Conservation (phyloP, 345 rosid species). For the Dimocarpus longan region DNA sequence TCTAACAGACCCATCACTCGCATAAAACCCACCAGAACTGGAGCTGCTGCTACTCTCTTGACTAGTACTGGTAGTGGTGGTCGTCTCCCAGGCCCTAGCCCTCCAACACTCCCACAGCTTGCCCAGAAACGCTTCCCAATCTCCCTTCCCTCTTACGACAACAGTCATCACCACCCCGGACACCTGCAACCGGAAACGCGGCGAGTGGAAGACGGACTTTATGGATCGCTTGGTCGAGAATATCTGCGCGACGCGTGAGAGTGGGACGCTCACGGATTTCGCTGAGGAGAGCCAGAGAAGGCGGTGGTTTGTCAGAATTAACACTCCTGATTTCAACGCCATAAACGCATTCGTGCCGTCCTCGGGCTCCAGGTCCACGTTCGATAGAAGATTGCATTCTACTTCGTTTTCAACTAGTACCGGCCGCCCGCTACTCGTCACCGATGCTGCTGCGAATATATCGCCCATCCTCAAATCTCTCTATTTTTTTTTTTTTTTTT, state of each 20-base stretch:
- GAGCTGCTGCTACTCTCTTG: slow-evolving; percentile 18
- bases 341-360: slow-evolving; percentile 43
- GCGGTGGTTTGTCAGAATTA: slow-evolving; percentile 87
- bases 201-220: slow-evolving; percentile 82
- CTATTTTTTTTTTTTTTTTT: too few species aligned
- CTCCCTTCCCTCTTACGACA: slow-evolving; percentile 83
- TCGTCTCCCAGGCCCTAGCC: slow-evolving; percentile 74
- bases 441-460: slow-evolving; percentile 35
- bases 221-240: slow-evolving; percentile 67
- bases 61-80: slow-evolving; percentile 29
- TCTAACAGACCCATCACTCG: slow-evolving; percentile 80
- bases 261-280: slow-evolving; percentile 46
- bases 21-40: slow-evolving; percentile 57
- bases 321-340: slow-evolving; percentile 58
- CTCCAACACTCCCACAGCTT: slow-evolving; percentile 87
- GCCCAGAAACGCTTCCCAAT: slow-evolving; percentile 68
- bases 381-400: slow-evolving; percentile 71
- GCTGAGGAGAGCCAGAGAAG: slow-evolving; percentile 71
- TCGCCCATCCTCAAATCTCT: neutral
- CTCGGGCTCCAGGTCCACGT: slow-evolving; percentile 80
- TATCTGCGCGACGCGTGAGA: slow-evolving; percentile 51
- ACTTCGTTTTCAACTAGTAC: slow-evolving; percentile 70
- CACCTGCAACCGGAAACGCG: slow-evolving; percentile 78
- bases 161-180: slow-evolving; percentile 57
- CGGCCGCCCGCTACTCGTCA: slow-evolving; percentile 81